Conservation (phyloP, 495 filamentous ascomycete genomes). For the Talaromyces borbonicus region DNA sequence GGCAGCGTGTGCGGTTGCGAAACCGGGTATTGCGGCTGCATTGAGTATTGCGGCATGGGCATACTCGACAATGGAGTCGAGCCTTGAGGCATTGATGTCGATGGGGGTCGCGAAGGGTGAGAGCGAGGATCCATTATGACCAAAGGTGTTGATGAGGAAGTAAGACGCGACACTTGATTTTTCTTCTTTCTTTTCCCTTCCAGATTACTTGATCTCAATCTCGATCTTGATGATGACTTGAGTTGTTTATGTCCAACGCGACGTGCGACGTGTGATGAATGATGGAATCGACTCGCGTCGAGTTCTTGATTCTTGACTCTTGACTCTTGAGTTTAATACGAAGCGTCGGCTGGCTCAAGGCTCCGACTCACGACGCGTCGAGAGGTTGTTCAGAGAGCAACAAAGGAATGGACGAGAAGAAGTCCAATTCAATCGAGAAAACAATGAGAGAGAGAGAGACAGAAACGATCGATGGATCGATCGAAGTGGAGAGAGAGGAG, state of each 20-base stretch:
- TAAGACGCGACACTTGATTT: conserved; percentile 12
- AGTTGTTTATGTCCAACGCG: too few species aligned
- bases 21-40: conserved; percentile 49
- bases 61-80: conserved; percentile 38
- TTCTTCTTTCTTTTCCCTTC: conserved; percentile 8
- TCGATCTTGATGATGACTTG: too few species aligned
- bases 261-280: too few species aligned
- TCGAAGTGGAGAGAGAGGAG: conserved; percentile 9
- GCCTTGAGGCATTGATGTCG: conserved; percentile 45
- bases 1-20: conserved; percentile 60
- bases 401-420: conserved; percentile 13
- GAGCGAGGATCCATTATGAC: conserved; percentile 39
- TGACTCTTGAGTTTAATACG: too few species aligned
- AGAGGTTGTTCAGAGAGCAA: conserved; percentile 17
- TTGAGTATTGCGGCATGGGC: conserved; percentile 41
- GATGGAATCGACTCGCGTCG: background rate
- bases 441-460: conserved; percentile 13
- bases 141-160: conserved; percentile 15
- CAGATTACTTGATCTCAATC: background rate
- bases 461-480: too few species aligned
- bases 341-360: too few species aligned
- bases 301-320: too few species aligned
- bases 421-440: conserved; percentile 14
- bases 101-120: conserved; percentile 47
- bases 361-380: conserved; percentile 13